Evolutionary conservation across 768 basidiomycete genomes (phyloP).

Genomic region (Collybiopsis luxurians): DNA sequence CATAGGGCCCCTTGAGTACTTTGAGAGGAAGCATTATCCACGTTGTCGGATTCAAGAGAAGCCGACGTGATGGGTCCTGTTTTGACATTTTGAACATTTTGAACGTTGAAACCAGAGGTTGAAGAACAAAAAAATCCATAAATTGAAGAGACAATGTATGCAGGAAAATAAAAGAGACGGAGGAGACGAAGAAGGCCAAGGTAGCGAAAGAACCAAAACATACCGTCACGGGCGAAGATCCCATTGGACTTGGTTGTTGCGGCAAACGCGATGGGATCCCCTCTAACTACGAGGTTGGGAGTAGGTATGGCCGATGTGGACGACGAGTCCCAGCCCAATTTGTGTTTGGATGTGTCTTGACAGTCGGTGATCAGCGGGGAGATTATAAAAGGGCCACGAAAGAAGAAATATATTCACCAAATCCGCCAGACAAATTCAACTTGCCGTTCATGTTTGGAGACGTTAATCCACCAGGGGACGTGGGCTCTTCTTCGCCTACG

Average conservation of each 20-base stretch:
- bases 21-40: background rate
- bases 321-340: background rate
- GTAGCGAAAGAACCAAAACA: background rate
- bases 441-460: background rate
- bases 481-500: background rate
- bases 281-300: background rate
- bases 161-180: too few species aligned
- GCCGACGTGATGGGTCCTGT: too few species aligned
- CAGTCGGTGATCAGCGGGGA: too few species aligned
- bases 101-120: background rate
- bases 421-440: background rate
- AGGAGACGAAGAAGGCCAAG: too few species aligned
- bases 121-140: background rate
- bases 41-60: background rate
- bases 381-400: background rate
- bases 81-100: background rate
- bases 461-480: background rate
- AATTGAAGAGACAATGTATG: too few species aligned
- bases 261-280: constrained; percentile 2
- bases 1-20: constrained; percentile 66
- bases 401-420: background rate
- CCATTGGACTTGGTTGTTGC: background rate
- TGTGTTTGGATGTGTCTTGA: background rate
- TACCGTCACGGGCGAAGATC: too few species aligned
- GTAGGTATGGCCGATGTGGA: background rate